phyloP scores from a whole-genome alignment of 2,329 filamentous ascomycete genomes.

The Xylariaceae sp. region DNA sequence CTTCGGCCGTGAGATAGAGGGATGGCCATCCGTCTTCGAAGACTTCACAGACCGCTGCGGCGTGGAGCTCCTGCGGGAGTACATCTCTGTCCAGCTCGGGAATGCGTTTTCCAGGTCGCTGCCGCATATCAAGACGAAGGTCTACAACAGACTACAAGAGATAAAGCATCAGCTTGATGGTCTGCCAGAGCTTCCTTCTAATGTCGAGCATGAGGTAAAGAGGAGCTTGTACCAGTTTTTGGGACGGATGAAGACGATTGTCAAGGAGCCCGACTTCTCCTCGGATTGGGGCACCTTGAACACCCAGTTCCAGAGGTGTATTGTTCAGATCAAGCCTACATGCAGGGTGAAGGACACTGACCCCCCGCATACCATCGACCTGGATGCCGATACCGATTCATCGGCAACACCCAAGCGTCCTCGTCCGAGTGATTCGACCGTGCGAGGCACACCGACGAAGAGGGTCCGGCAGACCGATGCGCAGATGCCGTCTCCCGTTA shows the following conservation, averaged over 20 bases:
- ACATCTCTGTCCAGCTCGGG: constrained; percentile 48
- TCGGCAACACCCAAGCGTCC: constrained; percentile 20
- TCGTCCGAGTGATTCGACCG: constrained; percentile 26
- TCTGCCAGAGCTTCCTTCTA: constrained; percentile 64
- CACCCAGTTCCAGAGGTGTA: constrained; percentile 28
- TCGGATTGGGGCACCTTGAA: constrained; percentile 24
- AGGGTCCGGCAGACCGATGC: constrained; percentile 16
- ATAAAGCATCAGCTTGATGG: constrained; percentile 52
- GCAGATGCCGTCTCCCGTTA: constrained; percentile 25
- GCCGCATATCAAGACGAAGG: constrained; percentile 50
- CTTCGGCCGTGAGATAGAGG: constrained; percentile 38
- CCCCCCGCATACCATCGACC: constrained; percentile 22
- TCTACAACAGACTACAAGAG: constrained; percentile 41
- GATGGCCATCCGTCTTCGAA: constrained; percentile 47
- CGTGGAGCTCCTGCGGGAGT: constrained; percentile 47
- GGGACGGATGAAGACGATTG: constrained; percentile 44
- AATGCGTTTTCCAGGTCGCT: constrained; percentile 51
- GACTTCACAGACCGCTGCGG: constrained; percentile 46
- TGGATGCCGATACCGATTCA: constrained; percentile 24
- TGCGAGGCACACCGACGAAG: constrained; percentile 23
- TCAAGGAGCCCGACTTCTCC: constrained; percentile 44
- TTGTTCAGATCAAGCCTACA: constrained; percentile 29
- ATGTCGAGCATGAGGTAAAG: constrained; percentile 63
- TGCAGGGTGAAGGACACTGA: constrained; percentile 24
- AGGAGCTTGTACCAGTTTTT: constrained; percentile 57